Evolutionary conservation across 805 yeast species (phyloP).

Genomic region (Hanseniaspora singularis): DNA sequence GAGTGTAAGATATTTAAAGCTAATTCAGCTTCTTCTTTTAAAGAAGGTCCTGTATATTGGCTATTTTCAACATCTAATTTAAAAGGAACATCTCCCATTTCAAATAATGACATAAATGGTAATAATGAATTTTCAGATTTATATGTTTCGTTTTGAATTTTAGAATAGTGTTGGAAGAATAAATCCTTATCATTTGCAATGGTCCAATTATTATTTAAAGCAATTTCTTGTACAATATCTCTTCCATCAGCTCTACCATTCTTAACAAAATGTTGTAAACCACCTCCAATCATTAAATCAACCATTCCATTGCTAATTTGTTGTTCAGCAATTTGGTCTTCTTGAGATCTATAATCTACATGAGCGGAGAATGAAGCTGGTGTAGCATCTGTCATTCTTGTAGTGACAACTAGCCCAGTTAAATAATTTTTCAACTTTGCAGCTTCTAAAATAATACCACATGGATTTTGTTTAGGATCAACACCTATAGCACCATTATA

Average conservation of each 20-base stretch:
- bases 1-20: constrained; percentile 62
- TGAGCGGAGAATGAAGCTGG: constrained; percentile 86
- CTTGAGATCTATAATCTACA: constrained; percentile 61
- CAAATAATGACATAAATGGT: constrained; percentile 68
- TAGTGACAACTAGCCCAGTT: constrained; percentile 87
- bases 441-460: constrained; percentile 83
- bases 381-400: constrained; percentile 87
- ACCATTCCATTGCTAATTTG: constrained; percentile 63
- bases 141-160: no score
- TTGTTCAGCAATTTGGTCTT: constrained; percentile 77
- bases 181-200: constrained; percentile 42
- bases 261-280: constrained; percentile 68
- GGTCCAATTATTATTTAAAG: constrained; percentile 34
- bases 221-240: constrained; percentile 56
- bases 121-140: no score
- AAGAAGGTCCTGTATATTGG: constrained; percentile 48
- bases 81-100: constrained; percentile 69
- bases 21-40: constrained; percentile 64
- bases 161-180: constrained; percentile 2
- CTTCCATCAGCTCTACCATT: constrained; percentile 40
- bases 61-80: constrained; percentile 60
- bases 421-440: constrained; percentile 66
- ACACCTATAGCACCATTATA: constrained; percentile 93
- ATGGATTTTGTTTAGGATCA: constrained; percentile 50
- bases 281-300: constrained; percentile 84